Conservation (phyloP, 208 protist species). For the Trypanosoma mega region DNA sequence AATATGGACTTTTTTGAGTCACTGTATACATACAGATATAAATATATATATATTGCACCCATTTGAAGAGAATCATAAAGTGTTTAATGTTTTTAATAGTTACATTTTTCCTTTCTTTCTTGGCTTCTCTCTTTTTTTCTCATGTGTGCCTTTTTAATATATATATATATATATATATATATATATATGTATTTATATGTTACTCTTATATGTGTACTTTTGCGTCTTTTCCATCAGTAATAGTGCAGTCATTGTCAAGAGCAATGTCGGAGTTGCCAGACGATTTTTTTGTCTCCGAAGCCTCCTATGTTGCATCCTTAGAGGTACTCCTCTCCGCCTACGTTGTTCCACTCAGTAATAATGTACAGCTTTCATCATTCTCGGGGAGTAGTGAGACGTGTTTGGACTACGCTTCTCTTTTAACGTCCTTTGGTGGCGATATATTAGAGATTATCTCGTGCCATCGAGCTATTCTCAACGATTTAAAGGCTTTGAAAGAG, state of each 20-base stretch:
- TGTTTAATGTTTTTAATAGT: not conserved
- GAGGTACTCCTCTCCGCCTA: slow-evolving; percentile 20
- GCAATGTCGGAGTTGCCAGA: not conserved
- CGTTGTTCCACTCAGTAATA: slow-evolving; percentile 25
- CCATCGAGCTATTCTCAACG: slow-evolving; percentile 11
- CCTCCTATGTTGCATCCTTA: slow-evolving; percentile 15
- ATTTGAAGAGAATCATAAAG: no score
- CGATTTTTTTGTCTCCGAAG: slow-evolving; percentile 11
- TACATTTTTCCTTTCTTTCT: not conserved
- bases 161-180: no score
- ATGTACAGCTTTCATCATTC: not conserved
- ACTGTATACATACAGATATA: no score
- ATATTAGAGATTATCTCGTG: slow-evolving; percentile 14
- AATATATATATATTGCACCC: no score
- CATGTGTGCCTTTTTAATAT: no score
- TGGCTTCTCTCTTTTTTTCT: slow-evolving; percentile 1
- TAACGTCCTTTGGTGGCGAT: slow-evolving; percentile 16
- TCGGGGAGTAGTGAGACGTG: not conserved
- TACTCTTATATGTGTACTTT: no score
- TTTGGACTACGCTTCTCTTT: not conserved
- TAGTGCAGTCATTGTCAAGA: no score
- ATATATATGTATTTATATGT: no score
- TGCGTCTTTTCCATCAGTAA: no score
- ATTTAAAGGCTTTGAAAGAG: not conserved
- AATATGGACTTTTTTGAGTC: no score